Percentiles rank a stretch among this genome's conserved stretches.
These are phyloP conservation scores for Rhododendron williamsianum DNA, from an alignment of 148 eudicot species.

Conservation along the genomic window DNA sequence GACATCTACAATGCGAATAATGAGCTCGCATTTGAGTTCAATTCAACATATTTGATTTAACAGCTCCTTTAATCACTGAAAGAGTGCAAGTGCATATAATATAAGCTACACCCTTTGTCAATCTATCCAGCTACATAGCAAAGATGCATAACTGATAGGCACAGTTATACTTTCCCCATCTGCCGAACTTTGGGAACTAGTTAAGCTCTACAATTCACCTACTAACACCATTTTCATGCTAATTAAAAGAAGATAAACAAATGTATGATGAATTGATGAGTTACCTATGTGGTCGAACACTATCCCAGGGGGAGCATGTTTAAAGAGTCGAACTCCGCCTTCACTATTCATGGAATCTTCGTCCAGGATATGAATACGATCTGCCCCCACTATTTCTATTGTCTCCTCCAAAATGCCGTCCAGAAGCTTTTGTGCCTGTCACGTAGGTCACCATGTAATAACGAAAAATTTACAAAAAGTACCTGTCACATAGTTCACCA, in stretches of 20 bases:
- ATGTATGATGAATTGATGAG: not conserved
- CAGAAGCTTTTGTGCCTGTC: slow-evolving; percentile 69
- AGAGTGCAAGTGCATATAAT: not conserved
- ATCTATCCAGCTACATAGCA: not conserved
- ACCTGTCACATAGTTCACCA: too few species aligned
- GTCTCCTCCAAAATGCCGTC: slow-evolving; percentile 59
- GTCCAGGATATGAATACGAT: slow-evolving; percentile 13
- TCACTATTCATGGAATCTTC: slow-evolving; percentile 26
- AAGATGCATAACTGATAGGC: not conserved
- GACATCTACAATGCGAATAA: not conserved
- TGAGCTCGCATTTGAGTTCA: not conserved
- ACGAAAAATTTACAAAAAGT: not conserved
- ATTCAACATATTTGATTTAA: not conserved
- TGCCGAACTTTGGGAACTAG: not conserved
- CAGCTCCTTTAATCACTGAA: not conserved
- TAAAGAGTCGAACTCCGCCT: slow-evolving; percentile 69
- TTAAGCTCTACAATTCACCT: not conserved
- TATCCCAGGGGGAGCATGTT: slow-evolving; percentile 72
- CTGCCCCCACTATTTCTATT: slow-evolving; percentile 41
- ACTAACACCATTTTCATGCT: not conserved
- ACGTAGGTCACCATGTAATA: not conserved
- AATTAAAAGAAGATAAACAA: not conserved
- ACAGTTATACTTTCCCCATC: not conserved
- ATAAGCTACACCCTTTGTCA: not conserved
- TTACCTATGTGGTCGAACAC: slow-evolving; percentile 73